phyloP scores from a whole-genome alignment of 2,329 filamentous ascomycete species.

The Talaromyces funiculosus region DNA sequence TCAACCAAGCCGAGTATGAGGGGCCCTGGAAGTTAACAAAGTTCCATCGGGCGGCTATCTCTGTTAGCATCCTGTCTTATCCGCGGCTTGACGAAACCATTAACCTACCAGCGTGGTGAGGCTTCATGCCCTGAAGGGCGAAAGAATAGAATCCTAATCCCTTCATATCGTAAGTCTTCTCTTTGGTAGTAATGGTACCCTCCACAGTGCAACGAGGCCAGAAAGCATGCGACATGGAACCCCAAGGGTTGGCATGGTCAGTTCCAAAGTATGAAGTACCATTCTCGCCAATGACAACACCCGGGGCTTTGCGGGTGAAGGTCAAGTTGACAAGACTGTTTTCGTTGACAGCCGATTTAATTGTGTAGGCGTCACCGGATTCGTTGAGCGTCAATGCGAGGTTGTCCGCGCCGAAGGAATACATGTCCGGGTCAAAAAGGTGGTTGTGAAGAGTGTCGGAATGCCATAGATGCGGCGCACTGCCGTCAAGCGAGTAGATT shows the following conservation, averaged over 20 bases:
- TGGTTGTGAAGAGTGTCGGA: conserved; percentile 72
- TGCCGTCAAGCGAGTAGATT: conserved; percentile 71
- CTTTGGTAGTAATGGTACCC: conserved; percentile 76
- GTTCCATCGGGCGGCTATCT: conserved; percentile 74
- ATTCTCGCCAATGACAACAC: conserved; percentile 77
- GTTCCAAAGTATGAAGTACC: conserved; percentile 83
- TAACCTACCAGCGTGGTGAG: conserved; percentile 74
- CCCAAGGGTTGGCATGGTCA: conserved; percentile 81
- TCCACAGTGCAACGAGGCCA: conserved; percentile 83
- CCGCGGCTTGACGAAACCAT: no score
- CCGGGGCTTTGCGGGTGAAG: conserved; percentile 68
- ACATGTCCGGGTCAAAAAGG: conserved; percentile 78
- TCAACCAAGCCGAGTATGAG: conserved; percentile 79
- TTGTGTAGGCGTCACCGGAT: conserved; percentile 73
- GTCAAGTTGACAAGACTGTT: conserved; percentile 79
- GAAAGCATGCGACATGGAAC: conserved; percentile 83
- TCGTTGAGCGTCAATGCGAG: conserved; percentile 79
- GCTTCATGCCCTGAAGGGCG: conserved; percentile 97
- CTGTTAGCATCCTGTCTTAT: background rate
- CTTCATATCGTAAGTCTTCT: conserved; percentile 74
- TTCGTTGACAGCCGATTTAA: conserved; percentile 85
- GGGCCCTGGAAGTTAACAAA: conserved; percentile 88
- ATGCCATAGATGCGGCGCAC: conserved; percentile 74
- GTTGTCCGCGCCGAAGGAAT: conserved; percentile 78
- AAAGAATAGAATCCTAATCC: conserved; percentile 75